Percentiles rank a stretch among this genome's conserved stretches.
Evolutionary conservation across 2,329 filamentous ascomycete species (phyloP).

Genomic region (Calonectria ilicicola): DNA sequence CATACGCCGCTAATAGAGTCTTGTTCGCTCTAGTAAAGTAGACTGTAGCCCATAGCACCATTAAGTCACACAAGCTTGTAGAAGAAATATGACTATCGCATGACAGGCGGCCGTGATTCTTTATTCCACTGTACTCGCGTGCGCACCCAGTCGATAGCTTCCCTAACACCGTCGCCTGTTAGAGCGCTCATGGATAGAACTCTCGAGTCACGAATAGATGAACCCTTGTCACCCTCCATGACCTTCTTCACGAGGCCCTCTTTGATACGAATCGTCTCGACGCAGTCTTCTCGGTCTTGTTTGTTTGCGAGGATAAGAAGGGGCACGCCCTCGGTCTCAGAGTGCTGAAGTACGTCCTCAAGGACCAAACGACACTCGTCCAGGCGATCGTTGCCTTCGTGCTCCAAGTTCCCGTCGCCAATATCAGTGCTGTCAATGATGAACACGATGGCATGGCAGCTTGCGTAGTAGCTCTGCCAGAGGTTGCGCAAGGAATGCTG

Average conservation of each 20-base stretch:
- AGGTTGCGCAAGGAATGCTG: constrained; percentile 89
- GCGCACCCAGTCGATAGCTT: constrained; percentile 97
- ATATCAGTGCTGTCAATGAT: constrained; percentile 97
- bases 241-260: constrained; percentile 96
- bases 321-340: constrained; percentile 91
- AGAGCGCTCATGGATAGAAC: constrained; percentile 94
- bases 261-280: constrained; percentile 97
- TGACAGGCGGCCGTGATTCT: constrained; percentile 89
- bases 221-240: constrained; percentile 92
- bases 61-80: constrained; percentile 17
- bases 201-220: constrained; percentile 87
- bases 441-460: constrained; percentile 96
- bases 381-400: constrained; percentile 68
- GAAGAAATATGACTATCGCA: constrained; percentile 72
- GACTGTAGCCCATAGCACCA: constrained; percentile 31
- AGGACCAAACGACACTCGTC: constrained; percentile 92
- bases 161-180: constrained; percentile 86
- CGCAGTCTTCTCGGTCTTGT: constrained; percentile 96
- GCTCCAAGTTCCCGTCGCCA: constrained; percentile 79
- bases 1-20: constrained; percentile 30
- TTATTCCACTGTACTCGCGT: constrained; percentile 97
- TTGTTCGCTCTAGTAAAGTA: constrained; percentile 7
- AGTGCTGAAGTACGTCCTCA: constrained; percentile 88
- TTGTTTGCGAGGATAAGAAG: constrained; percentile 96
- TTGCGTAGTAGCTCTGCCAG: constrained; percentile 96